phyloP scores from a whole-genome alignment of 1,284 basidiomycete species.

The Cerrena zonata region DNA sequence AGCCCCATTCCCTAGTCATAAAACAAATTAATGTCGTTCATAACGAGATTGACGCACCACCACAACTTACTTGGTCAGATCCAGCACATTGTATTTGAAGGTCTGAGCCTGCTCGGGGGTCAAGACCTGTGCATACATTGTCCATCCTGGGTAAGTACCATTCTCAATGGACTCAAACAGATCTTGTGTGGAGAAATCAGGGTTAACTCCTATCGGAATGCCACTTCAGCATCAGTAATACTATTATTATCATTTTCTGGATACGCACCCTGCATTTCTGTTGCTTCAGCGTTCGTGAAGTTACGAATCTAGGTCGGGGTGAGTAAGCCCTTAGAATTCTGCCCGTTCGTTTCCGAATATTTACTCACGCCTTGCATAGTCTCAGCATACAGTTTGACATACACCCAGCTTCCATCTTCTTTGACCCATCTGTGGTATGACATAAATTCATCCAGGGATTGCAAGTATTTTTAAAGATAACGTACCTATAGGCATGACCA shows the following conservation, averaged over 20 bases:
- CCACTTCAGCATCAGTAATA: not conserved
- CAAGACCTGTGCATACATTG: constrained; percentile 80
- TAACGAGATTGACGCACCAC: not conserved
- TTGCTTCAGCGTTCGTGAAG: constrained; percentile 14
- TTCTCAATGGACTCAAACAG: constrained; percentile 77
- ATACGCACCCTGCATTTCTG: constrained; percentile 6
- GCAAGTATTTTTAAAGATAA: not conserved
- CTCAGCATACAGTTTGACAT: constrained; percentile 67
- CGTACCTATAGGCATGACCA: constrained; percentile 68
- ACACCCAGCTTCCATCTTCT: constrained; percentile 76
- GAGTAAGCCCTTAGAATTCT: too few relatives aligned
- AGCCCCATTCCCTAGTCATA: constrained; percentile 21
- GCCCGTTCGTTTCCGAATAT: too few relatives aligned
- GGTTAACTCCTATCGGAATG: constrained; percentile 32
- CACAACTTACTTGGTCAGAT: constrained; percentile 66
- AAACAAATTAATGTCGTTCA: constrained; percentile 31
- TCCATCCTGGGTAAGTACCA: constrained; percentile 75
- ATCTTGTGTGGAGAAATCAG: constrained; percentile 74
- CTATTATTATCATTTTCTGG: not conserved
- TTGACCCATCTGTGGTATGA: constrained; percentile 64
- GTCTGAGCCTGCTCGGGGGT: constrained; percentile 79
- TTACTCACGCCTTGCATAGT: constrained; percentile 16
- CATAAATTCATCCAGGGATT: not conserved
- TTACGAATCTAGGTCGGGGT: constrained; percentile 12
- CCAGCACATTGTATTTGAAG: constrained; percentile 75